Conservation (phyloP, 495 filamentous ascomycete species). For the Ascodesmis nigricans region DNA sequence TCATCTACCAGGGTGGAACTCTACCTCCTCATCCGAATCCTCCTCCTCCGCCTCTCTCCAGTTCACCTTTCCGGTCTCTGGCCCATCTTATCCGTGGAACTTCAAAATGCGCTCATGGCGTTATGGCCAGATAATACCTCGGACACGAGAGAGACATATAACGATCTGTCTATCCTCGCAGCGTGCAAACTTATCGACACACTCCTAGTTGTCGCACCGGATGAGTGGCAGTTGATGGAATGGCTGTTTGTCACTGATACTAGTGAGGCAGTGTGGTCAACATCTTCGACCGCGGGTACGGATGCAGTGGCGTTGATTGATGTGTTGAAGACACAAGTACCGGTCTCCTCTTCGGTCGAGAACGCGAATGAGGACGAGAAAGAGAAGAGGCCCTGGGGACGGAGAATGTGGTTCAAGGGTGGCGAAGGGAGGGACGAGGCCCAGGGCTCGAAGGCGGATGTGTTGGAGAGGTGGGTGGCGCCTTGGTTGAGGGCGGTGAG, state of each 20-base stretch:
- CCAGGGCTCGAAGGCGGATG: conserved; percentile 10
- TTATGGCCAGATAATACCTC: conserved; percentile 44
- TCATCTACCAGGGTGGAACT: conserved; percentile 72
- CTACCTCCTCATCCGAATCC: conserved; percentile 66
- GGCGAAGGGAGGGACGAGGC: conserved; percentile 11
- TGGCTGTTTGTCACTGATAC: conserved; percentile 97
- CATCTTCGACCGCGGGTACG: conserved; percentile 30
- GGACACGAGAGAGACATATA: conserved; percentile 45
- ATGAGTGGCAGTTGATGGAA: conserved; percentile 88
- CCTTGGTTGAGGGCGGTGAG: conserved; percentile 84
- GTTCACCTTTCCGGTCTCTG: conserved; percentile 64
- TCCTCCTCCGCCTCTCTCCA: conserved; percentile 51
- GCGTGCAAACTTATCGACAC: conserved; percentile 81
- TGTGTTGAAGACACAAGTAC: too few relatives aligned
- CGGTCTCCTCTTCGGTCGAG: too few relatives aligned
- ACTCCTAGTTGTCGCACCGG: conserved; percentile 61
- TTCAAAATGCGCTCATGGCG: conserved; percentile 61
- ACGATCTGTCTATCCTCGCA: conserved; percentile 52
- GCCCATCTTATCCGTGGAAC: conserved; percentile 72
- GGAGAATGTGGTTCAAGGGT: conserved; percentile 43
- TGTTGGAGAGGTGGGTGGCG: conserved; percentile 35
- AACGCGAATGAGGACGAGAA: conserved; percentile 25
- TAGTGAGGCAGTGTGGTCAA: conserved; percentile 69
- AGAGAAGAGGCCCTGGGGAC: conserved; percentile 26
- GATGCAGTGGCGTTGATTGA: conserved; percentile 63